phyloP scores from a whole-genome alignment of 2,329 filamentous ascomycete genomes.

The Zymoseptoria pseudotritici region DNA sequence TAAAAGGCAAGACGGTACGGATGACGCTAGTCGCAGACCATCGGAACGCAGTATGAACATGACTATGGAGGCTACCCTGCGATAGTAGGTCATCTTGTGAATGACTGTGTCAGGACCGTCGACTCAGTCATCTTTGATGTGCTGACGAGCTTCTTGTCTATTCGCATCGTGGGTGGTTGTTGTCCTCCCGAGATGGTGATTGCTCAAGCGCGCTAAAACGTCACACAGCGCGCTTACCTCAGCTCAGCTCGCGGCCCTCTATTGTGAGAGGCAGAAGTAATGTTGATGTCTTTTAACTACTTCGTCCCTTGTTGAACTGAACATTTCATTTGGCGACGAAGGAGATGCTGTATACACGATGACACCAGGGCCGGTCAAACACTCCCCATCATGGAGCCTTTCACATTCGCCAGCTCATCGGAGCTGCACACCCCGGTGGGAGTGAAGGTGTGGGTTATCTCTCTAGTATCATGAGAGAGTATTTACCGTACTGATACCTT shows the following conservation, averaged over 20 bases:
- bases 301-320: neutral
- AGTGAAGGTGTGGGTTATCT: conserved; percentile 52
- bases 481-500: conserved; percentile 16
- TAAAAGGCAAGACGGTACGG: neutral
- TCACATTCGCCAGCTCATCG: conserved; percentile 88
- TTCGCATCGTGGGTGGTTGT: neutral
- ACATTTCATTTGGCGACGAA: neutral
- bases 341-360: neutral
- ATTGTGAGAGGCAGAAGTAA: too few species aligned
- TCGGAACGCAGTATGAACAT: neutral
- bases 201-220: neutral
- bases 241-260: too few species aligned
- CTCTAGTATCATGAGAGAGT: neutral
- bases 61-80: neutral
- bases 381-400: conserved; percentile 68
- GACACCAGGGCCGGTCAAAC: neutral
- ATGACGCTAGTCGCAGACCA: neutral
- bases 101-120: neutral
- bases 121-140: neutral
- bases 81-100: too few species aligned
- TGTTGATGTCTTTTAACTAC: neutral
- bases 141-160: neutral
- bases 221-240: neutral
- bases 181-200: neutral
- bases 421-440: conserved; percentile 66